Base-by-base conservation (phyloP, 1,284 basidiomycete genomes). In the Bjerkandera adusta region DNA sequence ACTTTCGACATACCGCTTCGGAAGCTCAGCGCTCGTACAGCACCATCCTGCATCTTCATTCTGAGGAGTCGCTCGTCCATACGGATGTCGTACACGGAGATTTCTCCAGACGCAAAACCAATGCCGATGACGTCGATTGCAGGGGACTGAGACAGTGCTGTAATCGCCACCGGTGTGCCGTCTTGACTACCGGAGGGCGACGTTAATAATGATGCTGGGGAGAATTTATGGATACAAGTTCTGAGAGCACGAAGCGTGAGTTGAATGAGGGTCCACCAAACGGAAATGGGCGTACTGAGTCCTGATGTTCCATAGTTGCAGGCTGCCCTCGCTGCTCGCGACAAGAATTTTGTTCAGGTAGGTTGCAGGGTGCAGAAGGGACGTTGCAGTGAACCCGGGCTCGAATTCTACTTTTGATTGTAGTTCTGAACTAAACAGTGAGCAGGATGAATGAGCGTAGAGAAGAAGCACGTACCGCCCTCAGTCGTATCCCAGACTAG, bases 271-370 rank as follows among this genome's bases (percentile, higher is more conserved):
- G 45, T 25, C 46, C n/a, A 6, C 39, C 47, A 12, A 47, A 33
- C 36, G 22, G 37, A 24, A 13, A 22, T 26, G 12, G 21, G 75
- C 84, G 55, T 55, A 92, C 88, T 81, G 78, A 5, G 92, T 86
- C 10, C 83, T 77, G 51, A 94, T 85, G 65, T 99, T 99, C 92
- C 93, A 99, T n/a, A 99, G 68, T 54, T 96, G 89, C 57, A 99
- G 68, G 43, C 73, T 72, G 8, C 97, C 97, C 62, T 94, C 77
- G 48, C 73, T 78, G 54, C 90, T 91, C 1, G 86, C 85, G 7
- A 99, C 79, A 1, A 99, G 73, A 1, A 99, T 76, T 70, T 99
- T 99, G 74, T 99, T 98, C 45, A 99, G 68, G 67, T 99, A 99
- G 3, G 97, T 99, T 1, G 93, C 87, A 1, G 97, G 97, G 65